Evolutionary conservation across 148 eudicot genomes (phyloP), one percentile per base, ranked within the genome.

Genomic region (Rhododendron griersonianum): DNA sequence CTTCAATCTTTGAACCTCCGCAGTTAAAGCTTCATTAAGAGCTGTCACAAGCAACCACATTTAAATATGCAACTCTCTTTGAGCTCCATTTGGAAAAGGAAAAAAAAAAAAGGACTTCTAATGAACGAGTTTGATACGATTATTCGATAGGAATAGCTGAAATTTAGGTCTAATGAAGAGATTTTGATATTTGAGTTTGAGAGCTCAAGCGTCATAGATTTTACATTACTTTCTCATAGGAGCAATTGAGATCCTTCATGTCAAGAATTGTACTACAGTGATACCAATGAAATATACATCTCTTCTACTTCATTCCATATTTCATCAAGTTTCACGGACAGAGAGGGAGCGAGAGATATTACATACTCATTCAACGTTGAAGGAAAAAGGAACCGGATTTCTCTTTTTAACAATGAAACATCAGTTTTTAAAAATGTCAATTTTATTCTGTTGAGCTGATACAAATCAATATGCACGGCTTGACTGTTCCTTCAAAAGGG

Each of bases 1-100:
- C 95, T 93, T 97, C 88, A 97, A 87, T 80, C 98, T 96, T 78
- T 94, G 99, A 85, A 97, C 98, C 90, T 97, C 99, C 0, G 93
- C 93, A 3, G 94, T 91, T 84, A 97, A 87, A 48, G 99, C 95
- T 85, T 95, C 98, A 14, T 97, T 94, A 44, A 97, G 90, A 88
- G 99, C 99, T 97, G 98, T 77, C 83, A 39, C 80, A 51, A 50
- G 44, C 15, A 53, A 35, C 84, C 23, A 69, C 15, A 51, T 74
- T 39, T 81, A 15, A 51, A 47, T 9, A 41, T 65, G 75, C 41
- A 48, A 11, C 80, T 69, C 39, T 4, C 33, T 25, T 25, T 11
- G 33, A 67, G 33, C 33, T 67, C 74, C 74, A 16, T 44, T 78
- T 16, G 81, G 25, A 39, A 5, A 77, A 5, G 23, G 5, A 11